Percentiles rank a stretch among this genome's conserved stretches.
These are phyloP conservation scores for Eucalyptus erythrocorys DNA, from an alignment of 345 rosid genomes.

Conservation along the genomic window DNA sequence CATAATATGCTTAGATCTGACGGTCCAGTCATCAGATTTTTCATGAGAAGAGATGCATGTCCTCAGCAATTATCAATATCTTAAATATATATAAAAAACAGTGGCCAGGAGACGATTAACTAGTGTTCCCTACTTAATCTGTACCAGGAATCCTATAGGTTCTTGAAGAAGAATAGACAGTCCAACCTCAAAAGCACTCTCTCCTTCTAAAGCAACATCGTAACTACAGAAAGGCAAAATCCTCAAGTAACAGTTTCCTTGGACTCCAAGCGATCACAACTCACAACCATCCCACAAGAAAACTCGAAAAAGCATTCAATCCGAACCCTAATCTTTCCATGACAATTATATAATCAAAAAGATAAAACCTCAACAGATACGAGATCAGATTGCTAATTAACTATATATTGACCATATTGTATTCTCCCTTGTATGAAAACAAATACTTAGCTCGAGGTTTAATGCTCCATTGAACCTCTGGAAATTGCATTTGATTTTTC, in stretches of 20 bases:
- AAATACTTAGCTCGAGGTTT: neutral
- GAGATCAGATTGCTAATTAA: neutral
- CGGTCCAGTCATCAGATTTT: neutral
- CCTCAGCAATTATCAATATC: neutral
- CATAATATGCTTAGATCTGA: neutral
- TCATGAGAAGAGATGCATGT: neutral
- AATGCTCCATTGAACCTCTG: neutral
- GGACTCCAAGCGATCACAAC: neutral
- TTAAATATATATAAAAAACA: neutral
- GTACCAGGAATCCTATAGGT: neutral
- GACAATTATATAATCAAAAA: neutral
- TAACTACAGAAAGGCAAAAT: neutral
- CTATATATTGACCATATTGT: neutral
- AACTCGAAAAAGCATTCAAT: neutral
- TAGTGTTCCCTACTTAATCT: neutral
- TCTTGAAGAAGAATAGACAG: neutral
- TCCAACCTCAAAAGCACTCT: neutral
- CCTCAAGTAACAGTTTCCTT: neutral
- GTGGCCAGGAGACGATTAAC: neutral
- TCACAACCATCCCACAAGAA: neutral
- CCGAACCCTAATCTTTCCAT: neutral
- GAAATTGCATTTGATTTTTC: neutral
- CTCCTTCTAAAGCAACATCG: neutral
- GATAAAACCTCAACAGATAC: neutral
- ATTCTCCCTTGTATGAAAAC: neutral